Base-by-base conservation (phyloP, 2,329 filamentous ascomycete genomes). In the Sporothrix brasiliensis region DNA sequence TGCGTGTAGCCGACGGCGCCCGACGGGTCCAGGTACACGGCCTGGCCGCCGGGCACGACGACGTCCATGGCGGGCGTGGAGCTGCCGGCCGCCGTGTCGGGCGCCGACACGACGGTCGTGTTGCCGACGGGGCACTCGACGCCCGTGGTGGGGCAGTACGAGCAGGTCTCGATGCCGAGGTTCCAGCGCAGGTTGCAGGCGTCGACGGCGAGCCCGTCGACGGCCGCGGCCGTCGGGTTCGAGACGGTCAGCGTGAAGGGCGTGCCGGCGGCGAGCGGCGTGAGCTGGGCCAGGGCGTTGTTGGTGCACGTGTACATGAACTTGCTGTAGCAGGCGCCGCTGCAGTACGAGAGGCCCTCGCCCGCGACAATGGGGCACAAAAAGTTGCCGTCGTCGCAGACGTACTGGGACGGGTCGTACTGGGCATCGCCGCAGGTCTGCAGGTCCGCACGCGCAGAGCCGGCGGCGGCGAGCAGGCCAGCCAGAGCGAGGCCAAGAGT, bases 331-430 rank as follows among this genome's bases (percentile, higher is more conserved):
- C 79, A 80, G 60, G 78, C 77, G 56, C 77, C 77, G 67, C 73
- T 74, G 75, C 79, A 80, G 74, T 75, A 75, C 16, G 76, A 76
- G 13, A 79, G 76, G 10, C 75, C 73, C 73, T 80, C 79, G 69
- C 78, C 79, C 21, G 77, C 77, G 19, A 74, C 71, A 69, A 79
- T 72, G 69, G 78, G 79, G 74, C 79, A 80, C 63, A 80, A 75
- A 52, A 78, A 77, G 52, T 75, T 72, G 72, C 73, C 73, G 71
- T 75, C 67, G 70, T 74, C 75, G 73, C 79, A 80, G 63, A 79
- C 75, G 70, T 79, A 79, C 76, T 69, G 67, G 19, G 70, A 34
- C 21, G 72, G 67, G 70, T 74, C 73, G 66, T 74, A 74, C 44
- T 53, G 53, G n/a, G 67, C 68, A 9, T 47, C 14, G 58, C 73